Percentiles rank a stretch among this genome's conserved stretches.
Evolutionary conservation across 495 filamentous ascomycete genomes (phyloP).

Genomic region (Neurospora cerealis): DNA sequence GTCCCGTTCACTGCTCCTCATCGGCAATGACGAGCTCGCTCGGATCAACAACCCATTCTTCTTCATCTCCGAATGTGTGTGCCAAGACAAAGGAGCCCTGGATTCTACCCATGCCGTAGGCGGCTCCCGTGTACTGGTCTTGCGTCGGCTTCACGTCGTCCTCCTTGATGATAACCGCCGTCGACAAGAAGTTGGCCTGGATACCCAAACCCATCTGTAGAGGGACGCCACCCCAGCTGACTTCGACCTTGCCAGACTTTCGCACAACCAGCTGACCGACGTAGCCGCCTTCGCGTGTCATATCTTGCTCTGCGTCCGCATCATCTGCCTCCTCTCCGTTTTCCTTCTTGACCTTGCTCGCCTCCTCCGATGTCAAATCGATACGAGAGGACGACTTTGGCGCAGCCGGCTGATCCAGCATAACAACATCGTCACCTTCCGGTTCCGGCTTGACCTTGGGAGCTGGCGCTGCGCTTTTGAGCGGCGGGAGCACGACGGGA

Average conservation of each 20-base stretch:
- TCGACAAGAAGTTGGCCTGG: conserved; percentile 33
- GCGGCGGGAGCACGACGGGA: conserved; percentile 48
- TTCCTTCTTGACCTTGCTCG: conserved; percentile 13
- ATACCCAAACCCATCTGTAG: conserved; percentile 36
- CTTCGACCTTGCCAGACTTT: conserved; percentile 47
- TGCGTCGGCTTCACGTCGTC: conserved; percentile 30
- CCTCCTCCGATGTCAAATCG: conserved; percentile 26
- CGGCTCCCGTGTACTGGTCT: conserved; percentile 25
- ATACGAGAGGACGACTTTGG: conserved; percentile 13
- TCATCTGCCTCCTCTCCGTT: conserved; percentile 11
- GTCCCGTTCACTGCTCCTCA: conserved; percentile 2
- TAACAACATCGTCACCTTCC: conserved; percentile 15
- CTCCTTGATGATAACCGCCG: conserved; percentile 35
- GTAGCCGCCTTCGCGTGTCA: conserved; percentile 30
- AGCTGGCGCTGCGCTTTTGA: conserved; percentile 17
- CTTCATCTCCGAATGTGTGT: conserved; percentile 42
- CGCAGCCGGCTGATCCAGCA: conserved; percentile 13
- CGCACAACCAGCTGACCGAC: conserved; percentile 51
- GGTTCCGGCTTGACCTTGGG: conserved; percentile 21
- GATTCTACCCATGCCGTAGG: conserved; percentile 47
- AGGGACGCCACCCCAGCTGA: conserved; percentile 50
- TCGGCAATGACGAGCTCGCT: conserved; percentile 15
- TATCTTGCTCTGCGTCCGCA: conserved; percentile 1
- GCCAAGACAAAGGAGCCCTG: conserved; percentile 47
- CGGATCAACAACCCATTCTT: conserved; percentile 29